A percentile compares a stretch with the other conserved stretches of the same genome.
Evolutionary conservation across 192 early-diverging fungal genomes (phyloP).

Genomic region (Funneliformis geosporum): DNA sequence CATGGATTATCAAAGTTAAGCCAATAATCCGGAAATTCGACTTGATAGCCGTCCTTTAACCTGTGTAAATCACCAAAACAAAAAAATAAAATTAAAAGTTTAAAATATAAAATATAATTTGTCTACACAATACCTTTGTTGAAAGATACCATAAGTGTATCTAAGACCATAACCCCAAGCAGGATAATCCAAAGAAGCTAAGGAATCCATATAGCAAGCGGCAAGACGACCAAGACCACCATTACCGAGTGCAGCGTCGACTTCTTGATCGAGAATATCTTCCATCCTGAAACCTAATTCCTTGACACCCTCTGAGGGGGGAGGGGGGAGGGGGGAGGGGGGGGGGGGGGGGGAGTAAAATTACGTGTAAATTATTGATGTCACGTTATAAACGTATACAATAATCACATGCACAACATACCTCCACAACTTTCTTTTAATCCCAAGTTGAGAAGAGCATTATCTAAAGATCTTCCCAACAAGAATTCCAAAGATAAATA

Average conservation of each 20-base stretch:
- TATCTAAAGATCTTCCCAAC: constrained; percentile 95
- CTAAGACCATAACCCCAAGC: constrained; percentile 98
- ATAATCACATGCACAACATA: constrained; percentile 40
- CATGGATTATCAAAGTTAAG: constrained; percentile 96
- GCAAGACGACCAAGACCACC: constrained; percentile 96
- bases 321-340: too few species aligned
- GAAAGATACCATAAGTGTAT: constrained; percentile 98
- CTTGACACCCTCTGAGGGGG: constrained; percentile 50
- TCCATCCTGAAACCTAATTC: constrained; percentile 91
- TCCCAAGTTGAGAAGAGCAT: constrained; percentile 86
- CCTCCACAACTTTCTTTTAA: constrained; percentile 78
- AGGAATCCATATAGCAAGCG: constrained; percentile 97
- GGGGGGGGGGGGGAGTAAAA: too few species aligned
- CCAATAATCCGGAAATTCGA: constrained; percentile 96
- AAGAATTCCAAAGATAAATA: constrained; percentile 98
- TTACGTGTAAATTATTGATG: background rate
- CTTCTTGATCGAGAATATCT: constrained; percentile 90
- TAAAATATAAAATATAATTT: background rate
- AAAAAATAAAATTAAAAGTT: background rate
- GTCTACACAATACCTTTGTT: constrained; percentile 82
- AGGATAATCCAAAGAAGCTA: constrained; percentile 92
- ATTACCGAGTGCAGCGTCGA: constrained; percentile 96
- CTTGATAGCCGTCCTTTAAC: constrained; percentile 94
- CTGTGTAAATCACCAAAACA: constrained; percentile 13
- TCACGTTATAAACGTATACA: background rate